Evolutionary conservation across 2,329 filamentous ascomycete species (phyloP), one percentile per base, ranked within the genome.

Genomic region (Trematosphaeria pertusa): DNA sequence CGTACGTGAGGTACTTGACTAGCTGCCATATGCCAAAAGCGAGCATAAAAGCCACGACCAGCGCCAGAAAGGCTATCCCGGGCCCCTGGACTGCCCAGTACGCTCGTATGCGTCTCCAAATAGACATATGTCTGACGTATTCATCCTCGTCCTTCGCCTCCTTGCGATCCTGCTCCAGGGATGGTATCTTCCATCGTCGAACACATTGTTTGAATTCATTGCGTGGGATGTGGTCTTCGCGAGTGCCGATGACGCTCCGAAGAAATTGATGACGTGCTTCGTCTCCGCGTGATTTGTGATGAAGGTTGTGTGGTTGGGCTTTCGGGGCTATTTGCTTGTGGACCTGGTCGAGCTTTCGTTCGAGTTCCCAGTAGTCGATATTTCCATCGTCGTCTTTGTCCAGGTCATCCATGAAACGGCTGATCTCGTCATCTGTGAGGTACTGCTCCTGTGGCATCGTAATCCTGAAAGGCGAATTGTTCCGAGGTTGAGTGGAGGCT

Each of bases 71-170:
- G 5, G 74, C 57, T 3, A 81, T 73, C 48, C 80, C 75, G 0
- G 80, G 79, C 0, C 80, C 81, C 41, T 80, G 74, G 1, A 84
- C 80, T 11, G 78, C 78, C 79, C 80, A 83, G 57, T 79, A 81
- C 0, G 81, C 78, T 17, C 79, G 73, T 2, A 78, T 48, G 19
- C 75, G 72, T 46, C 81, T 72, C 61, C 73, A 77, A 1, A 73
- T 62, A 0, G 76, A 69, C 45, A 83, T 70, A 0, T 71, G 68
- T 34, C 73, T 73, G 53, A 80, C 59, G 49, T 80, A 79, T 8
- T 75, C 71, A 39, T 76, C 71, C 14, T 79, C 74, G 5, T 80
- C 72, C 17, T 78, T 67, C 14, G 76, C 73, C 22, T 77, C 73
- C 43, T 76, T 74, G 52, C 75, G 75, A 28, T 78, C 76, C 46